A percentile compares a stretch with the other conserved stretches of the same genome.
Conservation (phyloP, 2,329 filamentous ascomycete species). For the Bimuria novae-zelandiae region DNA sequence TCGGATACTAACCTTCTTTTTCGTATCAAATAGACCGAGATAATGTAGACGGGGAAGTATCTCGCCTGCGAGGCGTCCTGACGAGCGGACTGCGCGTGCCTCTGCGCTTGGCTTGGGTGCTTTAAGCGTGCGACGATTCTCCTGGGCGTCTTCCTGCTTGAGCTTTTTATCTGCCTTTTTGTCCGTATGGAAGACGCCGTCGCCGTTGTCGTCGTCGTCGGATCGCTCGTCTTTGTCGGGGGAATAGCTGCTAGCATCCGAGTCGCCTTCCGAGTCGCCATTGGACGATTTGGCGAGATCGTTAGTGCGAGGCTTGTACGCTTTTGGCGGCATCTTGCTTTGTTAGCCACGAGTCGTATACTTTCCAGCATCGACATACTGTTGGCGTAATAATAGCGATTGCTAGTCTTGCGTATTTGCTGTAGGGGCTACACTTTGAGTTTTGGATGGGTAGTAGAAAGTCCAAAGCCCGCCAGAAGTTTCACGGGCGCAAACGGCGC, state of each 20-base stretch:
- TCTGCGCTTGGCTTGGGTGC: background rate
- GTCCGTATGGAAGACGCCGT: conserved; percentile 12
- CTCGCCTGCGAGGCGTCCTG: background rate
- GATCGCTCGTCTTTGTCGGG: conserved; percentile 10
- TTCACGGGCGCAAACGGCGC: background rate
- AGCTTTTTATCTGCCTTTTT: background rate
- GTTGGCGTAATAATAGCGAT: background rate
- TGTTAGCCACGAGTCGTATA: conserved; percentile 15
- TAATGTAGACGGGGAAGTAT: background rate
- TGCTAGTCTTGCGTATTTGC: background rate
- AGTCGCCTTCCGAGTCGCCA: conserved; percentile 16
- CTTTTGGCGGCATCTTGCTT: conserved; percentile 15
- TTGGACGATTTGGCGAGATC: conserved; percentile 26
- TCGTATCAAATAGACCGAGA: background rate
- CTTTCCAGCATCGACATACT: conserved; percentile 6
- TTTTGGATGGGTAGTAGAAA: background rate
- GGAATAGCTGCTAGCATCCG: conserved; percentile 14
- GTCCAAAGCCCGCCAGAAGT: background rate
- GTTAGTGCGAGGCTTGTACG: conserved; percentile 14
- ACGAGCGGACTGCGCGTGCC: background rate
- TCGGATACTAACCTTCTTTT: background rate
- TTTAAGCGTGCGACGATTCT: background rate
- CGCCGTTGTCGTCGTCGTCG: conserved; percentile 10
- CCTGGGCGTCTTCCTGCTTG: conserved; percentile 1
- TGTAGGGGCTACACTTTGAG: background rate